Evolutionary conservation across 1,139 yeast genomes (phyloP).

Genomic region (Saccharomyces hybrid): DNA sequence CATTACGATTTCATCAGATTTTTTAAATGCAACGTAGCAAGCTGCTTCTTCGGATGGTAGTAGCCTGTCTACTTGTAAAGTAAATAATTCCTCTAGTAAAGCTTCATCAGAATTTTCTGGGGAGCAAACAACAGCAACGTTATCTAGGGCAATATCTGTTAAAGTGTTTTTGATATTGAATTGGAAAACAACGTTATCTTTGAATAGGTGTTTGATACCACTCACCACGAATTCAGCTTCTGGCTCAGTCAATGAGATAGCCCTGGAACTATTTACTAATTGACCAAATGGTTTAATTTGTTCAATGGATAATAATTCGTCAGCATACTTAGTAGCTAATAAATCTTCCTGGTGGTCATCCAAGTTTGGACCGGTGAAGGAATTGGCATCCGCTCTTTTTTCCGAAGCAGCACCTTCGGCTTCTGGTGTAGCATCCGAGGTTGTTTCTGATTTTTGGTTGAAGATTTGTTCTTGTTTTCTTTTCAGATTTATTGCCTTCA

Average conservation of each 20-base stretch:
- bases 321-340: constrained; percentile 55
- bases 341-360: constrained; percentile 31
- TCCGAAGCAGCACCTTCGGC: constrained; percentile 8
- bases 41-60: constrained; percentile 66
- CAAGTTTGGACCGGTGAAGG: constrained; percentile 20
- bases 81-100: constrained; percentile 58
- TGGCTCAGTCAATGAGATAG: constrained; percentile 71
- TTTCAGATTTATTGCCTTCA: constrained; percentile 41
- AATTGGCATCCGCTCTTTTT: constrained; percentile 19
- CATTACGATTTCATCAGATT: constrained; percentile 41
- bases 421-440: constrained; percentile 7
- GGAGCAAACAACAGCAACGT: constrained; percentile 55
- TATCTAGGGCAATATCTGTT: constrained; percentile 65
- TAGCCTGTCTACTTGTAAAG: constrained; percentile 65
- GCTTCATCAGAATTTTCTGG: constrained; percentile 54
- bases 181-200: constrained; percentile 72
- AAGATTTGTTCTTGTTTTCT: constrained; percentile 37
- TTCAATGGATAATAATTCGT: constrained; percentile 57
- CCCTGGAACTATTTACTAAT: constrained; percentile 62
- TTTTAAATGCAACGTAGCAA: constrained; percentile 68
- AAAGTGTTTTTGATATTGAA: constrained; percentile 80
- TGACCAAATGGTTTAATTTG: constrained; percentile 62
- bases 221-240: constrained; percentile 91
- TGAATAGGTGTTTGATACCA: constrained; percentile 75
- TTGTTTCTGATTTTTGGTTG: constrained; percentile 20